phyloP scores from a whole-genome alignment of 768 basidiomycete species.

The Sporobolomyces phaffii region DNA sequence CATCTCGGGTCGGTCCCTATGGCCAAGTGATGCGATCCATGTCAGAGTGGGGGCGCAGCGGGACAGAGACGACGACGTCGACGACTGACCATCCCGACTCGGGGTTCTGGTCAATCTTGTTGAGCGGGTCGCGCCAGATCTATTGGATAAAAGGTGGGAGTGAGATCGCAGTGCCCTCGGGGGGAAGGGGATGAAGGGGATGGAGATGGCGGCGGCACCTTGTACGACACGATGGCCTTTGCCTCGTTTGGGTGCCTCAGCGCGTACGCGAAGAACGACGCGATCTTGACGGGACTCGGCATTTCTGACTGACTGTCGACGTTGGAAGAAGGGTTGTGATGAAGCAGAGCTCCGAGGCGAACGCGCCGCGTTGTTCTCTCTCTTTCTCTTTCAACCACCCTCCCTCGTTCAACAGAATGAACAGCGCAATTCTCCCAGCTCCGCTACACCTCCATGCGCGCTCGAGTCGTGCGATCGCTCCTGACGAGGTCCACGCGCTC shows the following conservation, averaged over 20 bases:
- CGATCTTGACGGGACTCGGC: constrained; percentile 5
- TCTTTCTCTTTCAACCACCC: not conserved
- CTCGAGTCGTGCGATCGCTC: not conserved
- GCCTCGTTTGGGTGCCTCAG: constrained; percentile 79
- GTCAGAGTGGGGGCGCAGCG: not conserved
- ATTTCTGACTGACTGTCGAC: not conserved
- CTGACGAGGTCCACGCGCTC: not conserved
- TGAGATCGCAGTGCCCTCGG: too few relatives aligned
- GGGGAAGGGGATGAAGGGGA: too few relatives aligned
- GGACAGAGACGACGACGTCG: not conserved
- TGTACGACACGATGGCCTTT: constrained; percentile 72
- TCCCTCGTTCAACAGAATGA: not conserved
- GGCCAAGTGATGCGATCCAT: not conserved
- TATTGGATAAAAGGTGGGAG: constrained; percentile 30
- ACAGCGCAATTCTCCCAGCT: constrained; percentile 18
- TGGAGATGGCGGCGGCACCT: too few relatives aligned
- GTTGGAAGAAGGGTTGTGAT: not conserved
- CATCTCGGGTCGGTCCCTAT: constrained; percentile 72
- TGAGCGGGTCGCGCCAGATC: constrained; percentile 47
- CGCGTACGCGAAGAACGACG: constrained; percentile 1
- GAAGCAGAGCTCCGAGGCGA: too few relatives aligned
- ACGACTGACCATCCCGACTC: constrained; percentile 70
- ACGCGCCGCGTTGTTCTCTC: not conserved
- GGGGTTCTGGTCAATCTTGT: constrained; percentile 70
- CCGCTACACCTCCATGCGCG: constrained; percentile 6